Evolutionary conservation across 345 rosid genomes (phyloP), one percentile per base, ranked within the genome.

Genomic region (Theobroma cacao): DNA sequence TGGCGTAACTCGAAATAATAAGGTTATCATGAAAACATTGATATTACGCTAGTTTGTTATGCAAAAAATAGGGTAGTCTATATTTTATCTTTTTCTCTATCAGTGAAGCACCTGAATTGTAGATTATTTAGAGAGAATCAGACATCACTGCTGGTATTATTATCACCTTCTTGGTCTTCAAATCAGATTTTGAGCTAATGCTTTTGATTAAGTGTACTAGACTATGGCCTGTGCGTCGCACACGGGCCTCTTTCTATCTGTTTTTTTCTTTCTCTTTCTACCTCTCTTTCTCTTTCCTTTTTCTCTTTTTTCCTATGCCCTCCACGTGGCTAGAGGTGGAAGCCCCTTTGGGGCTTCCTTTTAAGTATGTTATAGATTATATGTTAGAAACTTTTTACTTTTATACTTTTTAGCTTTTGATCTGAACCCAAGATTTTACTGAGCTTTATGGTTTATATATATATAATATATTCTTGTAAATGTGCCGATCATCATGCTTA

Each of bases 1-100:
- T 87, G 98, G 98, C 75, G 84, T 89, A 80, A 84, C 98, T 72
- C 88, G 97, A 74, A 97, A 93, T 82, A 97, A 97, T 85, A 97
- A 94, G 99, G 99, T 94, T 58, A 76, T 28, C 58, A 60, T 30
- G 58, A 33, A 33, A 60, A 48, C 70, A 74, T 53, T 38, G 70
- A 13, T 66, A 43, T 60, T 47, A 5, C 67, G 55, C 15, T 50
- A 28, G 5, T 75, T 7, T 73, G 4, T 61, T 33, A 26, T 31
- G 64, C 20, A 61, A 64, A 22, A 28, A 62, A 50, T 4, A 30
- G 8, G n/a, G 11, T 52, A 26, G 9, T 48, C 24, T 56, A 74
- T 55, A 45, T 72, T 41, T 52, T 36, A 55, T 5, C 4, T 8
- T 48, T 10, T 20, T 52, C 15, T n/a, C 31, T 8, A 4, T 38